Evolutionary conservation across 768 basidiomycete species (phyloP), one percentile per base, ranked within the genome.

Genomic region (Leccinum uliginosum): DNA sequence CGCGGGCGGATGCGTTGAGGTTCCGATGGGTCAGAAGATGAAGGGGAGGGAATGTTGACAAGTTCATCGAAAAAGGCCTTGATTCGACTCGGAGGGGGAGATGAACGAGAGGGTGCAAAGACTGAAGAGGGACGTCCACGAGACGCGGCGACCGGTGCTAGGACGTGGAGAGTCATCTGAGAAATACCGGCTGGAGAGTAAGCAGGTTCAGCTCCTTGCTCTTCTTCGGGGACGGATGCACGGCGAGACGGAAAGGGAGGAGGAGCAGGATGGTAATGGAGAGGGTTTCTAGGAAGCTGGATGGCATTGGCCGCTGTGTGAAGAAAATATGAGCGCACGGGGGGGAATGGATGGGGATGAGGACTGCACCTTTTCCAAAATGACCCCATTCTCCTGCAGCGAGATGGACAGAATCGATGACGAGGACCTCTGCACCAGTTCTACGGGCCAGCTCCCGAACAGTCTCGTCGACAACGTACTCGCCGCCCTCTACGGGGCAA

Each of bases 361-460:
- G 21, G 61, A 56, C 64, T 63, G 50, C 51, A 87, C 89, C 89
- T 79, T 85, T 81, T 26, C 93, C 93, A 69, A 92, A 92, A 19
- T 80, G 77, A 3, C 93, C 93, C 78, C 85, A 89, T 70, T 91
- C 87, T n/a, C 93, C 91, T 4, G 92, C 86, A 32, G 89, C 92
- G 19, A 96, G 76, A 57, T 94, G 89, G 9, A 87, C 84, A 3
- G 87, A 77, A 74, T 98, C 94, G 50, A 98, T 67, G 14, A 93
- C 82, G 9, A 95, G 78, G 11, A 97, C 85, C 60, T 97, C 95
- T 19, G 92, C 82, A 26, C 81, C 83, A 3, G 86, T 83, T 53
- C 80, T 79, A 49, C 81, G 79, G 6, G 91, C 92, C 60, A 95
- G 73, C 67, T 91, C 89, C 38, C 80, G 78, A 11, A 96, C 85